Evolutionary conservation across 2,329 filamentous ascomycete genomes (phyloP).

Genomic region (Epichloe baconii): DNA sequence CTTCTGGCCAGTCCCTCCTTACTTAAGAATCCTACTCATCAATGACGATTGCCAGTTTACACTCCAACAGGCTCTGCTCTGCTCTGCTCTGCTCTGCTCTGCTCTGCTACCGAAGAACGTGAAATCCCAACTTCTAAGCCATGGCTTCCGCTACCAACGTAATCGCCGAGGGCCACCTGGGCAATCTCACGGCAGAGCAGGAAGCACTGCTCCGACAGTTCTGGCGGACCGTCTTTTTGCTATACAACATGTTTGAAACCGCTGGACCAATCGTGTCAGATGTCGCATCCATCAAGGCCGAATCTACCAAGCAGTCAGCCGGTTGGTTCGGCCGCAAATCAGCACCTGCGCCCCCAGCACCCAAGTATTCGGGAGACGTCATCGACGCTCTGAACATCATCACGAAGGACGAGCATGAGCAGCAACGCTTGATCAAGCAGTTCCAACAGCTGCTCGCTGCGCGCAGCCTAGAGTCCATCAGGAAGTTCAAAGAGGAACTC

Average conservation of each 20-base stretch:
- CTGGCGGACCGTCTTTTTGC: background rate
- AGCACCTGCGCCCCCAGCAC: background rate
- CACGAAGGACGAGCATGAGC: background rate
- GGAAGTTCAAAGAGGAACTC: background rate
- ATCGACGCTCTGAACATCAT: background rate
- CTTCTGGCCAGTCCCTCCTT: too few relatives aligned
- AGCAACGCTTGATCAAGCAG: background rate
- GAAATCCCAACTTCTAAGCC: background rate
- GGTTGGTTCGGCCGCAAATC: background rate
- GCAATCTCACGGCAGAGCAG: conserved; percentile 1
- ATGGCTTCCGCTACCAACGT: background rate
- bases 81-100: too few relatives aligned
- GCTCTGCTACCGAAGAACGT: too few relatives aligned
- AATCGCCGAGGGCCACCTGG: background rate
- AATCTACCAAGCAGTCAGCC: background rate
- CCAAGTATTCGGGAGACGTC: background rate
- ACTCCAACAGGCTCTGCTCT: too few relatives aligned
- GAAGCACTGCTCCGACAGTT: background rate
- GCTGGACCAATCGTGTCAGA: background rate
- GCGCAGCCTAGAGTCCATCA: conserved; percentile 1
- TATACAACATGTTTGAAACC: conserved; percentile 1
- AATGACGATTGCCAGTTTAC: too few relatives aligned
- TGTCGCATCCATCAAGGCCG: background rate
- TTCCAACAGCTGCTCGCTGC: background rate
- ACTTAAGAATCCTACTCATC: too few relatives aligned